Percentiles rank a stretch among this genome's conserved stretches.
These are phyloP conservation scores for Pseudoneurospora amorphoporcata DNA, from an alignment of 495 filamentous ascomycete species.

Conservation along the genomic window DNA sequence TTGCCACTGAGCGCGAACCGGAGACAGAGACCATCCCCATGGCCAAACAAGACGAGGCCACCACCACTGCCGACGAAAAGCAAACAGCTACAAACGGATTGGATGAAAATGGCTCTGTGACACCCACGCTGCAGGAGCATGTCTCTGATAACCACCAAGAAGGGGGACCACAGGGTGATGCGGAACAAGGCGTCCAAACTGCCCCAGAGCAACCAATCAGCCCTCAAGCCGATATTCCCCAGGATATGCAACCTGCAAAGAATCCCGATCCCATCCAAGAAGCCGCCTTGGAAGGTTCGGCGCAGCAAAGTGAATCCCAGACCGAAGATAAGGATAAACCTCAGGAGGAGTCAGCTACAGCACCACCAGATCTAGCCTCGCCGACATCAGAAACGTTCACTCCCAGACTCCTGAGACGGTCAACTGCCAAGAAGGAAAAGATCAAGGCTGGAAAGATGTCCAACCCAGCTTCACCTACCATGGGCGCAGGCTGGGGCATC, in stretches of 20 bases:
- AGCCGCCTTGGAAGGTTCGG: background rate
- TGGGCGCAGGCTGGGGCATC: background rate
- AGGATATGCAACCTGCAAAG: background rate
- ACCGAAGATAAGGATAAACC: background rate
- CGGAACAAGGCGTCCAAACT: background rate
- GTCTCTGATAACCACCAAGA: background rate
- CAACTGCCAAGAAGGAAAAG: constrained; percentile 18
- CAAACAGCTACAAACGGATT: background rate
- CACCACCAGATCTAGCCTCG: background rate
- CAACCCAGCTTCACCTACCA: background rate
- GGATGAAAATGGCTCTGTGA: background rate
- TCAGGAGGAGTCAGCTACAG: constrained; percentile 2
- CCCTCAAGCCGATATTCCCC: background rate
- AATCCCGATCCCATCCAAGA: background rate
- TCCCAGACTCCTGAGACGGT: background rate
- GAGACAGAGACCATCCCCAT: background rate
- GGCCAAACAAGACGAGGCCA: background rate
- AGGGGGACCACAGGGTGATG: background rate
- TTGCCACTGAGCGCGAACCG: background rate
- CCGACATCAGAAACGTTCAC: background rate
- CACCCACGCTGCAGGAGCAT: background rate
- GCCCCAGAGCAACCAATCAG: background rate
- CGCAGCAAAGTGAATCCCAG: background rate
- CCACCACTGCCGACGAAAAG: background rate
- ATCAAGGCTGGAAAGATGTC: constrained; percentile 20